Base-by-base conservation (phyloP, 495 filamentous ascomycete species). In the Aspergillus funiculosus region DNA sequence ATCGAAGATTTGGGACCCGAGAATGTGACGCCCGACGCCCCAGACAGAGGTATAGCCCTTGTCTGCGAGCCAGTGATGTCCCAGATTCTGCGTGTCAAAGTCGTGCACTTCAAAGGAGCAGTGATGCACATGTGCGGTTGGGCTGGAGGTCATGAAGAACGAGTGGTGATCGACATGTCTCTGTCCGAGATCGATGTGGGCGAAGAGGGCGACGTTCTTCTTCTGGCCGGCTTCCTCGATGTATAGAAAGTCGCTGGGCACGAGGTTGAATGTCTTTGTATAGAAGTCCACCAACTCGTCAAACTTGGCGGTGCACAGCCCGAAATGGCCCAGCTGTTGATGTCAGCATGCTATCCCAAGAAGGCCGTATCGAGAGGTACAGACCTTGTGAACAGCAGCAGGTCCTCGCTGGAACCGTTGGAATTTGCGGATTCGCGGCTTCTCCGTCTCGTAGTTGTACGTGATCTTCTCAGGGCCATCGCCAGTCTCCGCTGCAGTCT, bases 1-100 rank as follows among this genome's bases (percentile, higher is more conserved):
- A 58, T 87, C 83, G 47, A 87, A 86, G 19, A 87, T 79, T 65
- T 87, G 83, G 38, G 72, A 78, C 78, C 85, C 85, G 48, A 88
- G 73, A 26, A 87, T 75, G 61, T 89, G 85, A 18, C 85, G 61
- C 9, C 85, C 85, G 4, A 89, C 76, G 0, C 85, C 85, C 85
- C 85, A 89, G 43, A 81, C 81, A 46, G 75, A 77, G 46, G 74
- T 68, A 56, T 85, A 85, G 1, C 76, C 77, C 58, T 82, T 78
- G 46, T 74, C 58, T 0, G 69, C 68, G 6, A 89, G 70, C 78
- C 80, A 86, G 39, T 85, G 73, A 59, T 89, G 85, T 2, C 85
- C 85, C 4, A 88, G 68, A 25, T 81, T 67, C 65, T 88, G 84
- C 0, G 80, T 78, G 51, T 89, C 85, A 53, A 84, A 85, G 56